Evolutionary conservation across 2,329 filamentous ascomycete species (phyloP), one percentile per base, ranked within the genome.

Genomic region (Ophiognomonia clavigignenti-juglandacearum): DNA sequence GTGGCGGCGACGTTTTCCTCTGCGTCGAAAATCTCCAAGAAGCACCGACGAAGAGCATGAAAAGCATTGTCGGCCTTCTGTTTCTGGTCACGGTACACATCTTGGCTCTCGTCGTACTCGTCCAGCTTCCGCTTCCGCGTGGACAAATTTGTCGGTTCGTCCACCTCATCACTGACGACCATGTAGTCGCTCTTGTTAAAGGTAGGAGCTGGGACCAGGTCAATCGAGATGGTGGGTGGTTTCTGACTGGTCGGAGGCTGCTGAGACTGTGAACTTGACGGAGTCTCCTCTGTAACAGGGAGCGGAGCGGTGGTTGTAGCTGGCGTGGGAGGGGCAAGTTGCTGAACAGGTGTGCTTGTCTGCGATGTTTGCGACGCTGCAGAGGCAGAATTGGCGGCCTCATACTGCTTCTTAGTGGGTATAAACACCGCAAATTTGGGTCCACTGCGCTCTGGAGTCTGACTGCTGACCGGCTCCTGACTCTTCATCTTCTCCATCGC

Each of bases 61-160:
- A 91, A 74, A 36, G 88, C 85, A 10, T 80, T 75, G 56, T 96
- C 84, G 4, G 85, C 86, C 58, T 90, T 83, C 57, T 95, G 84
- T 42, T 85, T 84, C 63, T 96, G 88, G 59, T 95, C 89, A 3
- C 89, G 71, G 18, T 85, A 69, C 3, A 79, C 64, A 41, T 77
- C 79, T 46, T 79, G 76, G 11, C 77, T 73, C 7, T 72, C 74
- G 41, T 77, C 70, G 18, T 68, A 63, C 19, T 70, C 68, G 20
- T 73, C 69, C 31, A 67, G 66, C 50, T 78, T 82, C 47, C 74
- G 62, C 57, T 80, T 85, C 54, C 77, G 73, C 24, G 59, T 59
- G 4, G 78, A 78, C 19, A 80, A 55, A 47, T 73, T 67, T 13
- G 63, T 55, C 1, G 75, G 72, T 16, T 72, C 68, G 49, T 77